Conservation (phyloP, 2,329 filamentous ascomycete species). For the Xylariaceae sp. region DNA sequence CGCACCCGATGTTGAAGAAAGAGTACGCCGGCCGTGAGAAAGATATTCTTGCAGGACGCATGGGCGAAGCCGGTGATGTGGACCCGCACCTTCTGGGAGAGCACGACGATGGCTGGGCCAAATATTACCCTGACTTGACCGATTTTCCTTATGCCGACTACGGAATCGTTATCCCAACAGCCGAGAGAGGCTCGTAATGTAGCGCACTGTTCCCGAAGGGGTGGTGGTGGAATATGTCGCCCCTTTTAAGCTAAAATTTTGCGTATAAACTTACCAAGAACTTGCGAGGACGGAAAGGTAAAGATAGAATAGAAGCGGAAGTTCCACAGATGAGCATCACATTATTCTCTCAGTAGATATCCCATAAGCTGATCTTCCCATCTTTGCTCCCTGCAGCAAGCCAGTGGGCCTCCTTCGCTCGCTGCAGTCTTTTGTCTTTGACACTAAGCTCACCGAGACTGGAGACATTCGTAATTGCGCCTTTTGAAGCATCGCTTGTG, state of each 20-base stretch:
- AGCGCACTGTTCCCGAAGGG: constrained; percentile 1
- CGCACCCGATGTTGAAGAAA: constrained; percentile 71
- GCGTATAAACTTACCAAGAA: too few species aligned
- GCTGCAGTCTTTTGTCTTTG: constrained; percentile 59
- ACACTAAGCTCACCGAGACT: constrained; percentile 44
- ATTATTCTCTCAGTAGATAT: constrained; percentile 65
- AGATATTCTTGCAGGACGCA: constrained; percentile 78
- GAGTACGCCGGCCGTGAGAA: constrained; percentile 74
- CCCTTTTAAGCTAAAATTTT: too few species aligned
- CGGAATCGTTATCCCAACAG: constrained; percentile 49
- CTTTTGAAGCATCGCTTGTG: too few species aligned
- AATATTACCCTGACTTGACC: constrained; percentile 48
- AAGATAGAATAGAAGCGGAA: not conserved
- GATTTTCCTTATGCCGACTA: constrained; percentile 57
- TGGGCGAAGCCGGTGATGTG: constrained; percentile 60
- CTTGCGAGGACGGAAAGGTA: too few species aligned
- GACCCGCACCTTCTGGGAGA: constrained; percentile 55
- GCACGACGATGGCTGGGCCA: constrained; percentile 57
- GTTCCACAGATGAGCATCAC: not conserved
- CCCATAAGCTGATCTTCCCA: constrained; percentile 92
- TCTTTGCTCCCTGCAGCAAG: constrained; percentile 88
- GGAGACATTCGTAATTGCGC: constrained; percentile 20
- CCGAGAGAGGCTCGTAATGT: constrained; percentile 37
- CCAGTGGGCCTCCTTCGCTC: constrained; percentile 76
- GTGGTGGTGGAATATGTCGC: too few species aligned